Conservation (phyloP, 805 yeast species). For the Pichia kluyveri region DNA sequence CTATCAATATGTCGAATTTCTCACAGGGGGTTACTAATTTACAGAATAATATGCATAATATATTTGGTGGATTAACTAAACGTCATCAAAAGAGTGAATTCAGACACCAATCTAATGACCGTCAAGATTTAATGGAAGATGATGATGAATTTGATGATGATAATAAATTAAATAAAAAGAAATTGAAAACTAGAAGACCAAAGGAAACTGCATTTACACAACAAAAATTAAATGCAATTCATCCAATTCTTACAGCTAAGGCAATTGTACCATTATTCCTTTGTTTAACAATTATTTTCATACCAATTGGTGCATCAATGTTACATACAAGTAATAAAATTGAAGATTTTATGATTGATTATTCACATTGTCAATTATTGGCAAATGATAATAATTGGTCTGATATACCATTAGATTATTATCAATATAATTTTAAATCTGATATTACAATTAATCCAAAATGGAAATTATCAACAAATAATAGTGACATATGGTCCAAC, state of each 20-base stretch:
- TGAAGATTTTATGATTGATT: slow-evolving; percentile 69
- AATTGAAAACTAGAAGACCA: slow-evolving; percentile 51
- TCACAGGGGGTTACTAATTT: slow-evolving; percentile 7
- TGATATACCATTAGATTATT: slow-evolving; percentile 53
- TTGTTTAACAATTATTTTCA: slow-evolving; percentile 66
- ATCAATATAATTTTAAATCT: slow-evolving; percentile 49
- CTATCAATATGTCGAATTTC: slow-evolving; percentile 9
- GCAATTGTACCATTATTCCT: slow-evolving; percentile 83
- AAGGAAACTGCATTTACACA: slow-evolving; percentile 51
- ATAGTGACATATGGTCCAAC: slow-evolving; percentile 30
- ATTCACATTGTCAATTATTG: slow-evolving; percentile 52
- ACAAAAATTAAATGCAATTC: slow-evolving; percentile 43
- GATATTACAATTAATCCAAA: slow-evolving; percentile 35
- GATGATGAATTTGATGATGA: slow-evolving; percentile 33
- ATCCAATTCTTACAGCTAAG: slow-evolving; percentile 85
- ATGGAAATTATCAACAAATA: slow-evolving; percentile 51
- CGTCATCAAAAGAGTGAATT: slow-evolving; percentile 12
- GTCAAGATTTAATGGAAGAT: slow-evolving; percentile 18
- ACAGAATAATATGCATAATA: slow-evolving; percentile 8
- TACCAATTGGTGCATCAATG: slow-evolving; percentile 87
- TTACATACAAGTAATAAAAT: slow-evolving; percentile 66
- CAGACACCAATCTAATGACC: no score
- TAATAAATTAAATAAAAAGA: slow-evolving; percentile 19
- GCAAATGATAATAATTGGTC: slow-evolving; percentile 38
- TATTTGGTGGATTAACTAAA: slow-evolving; percentile 7